phyloP scores from a whole-genome alignment of 495 filamentous ascomycete species.

The Aspergillus olivimuriae region DNA sequence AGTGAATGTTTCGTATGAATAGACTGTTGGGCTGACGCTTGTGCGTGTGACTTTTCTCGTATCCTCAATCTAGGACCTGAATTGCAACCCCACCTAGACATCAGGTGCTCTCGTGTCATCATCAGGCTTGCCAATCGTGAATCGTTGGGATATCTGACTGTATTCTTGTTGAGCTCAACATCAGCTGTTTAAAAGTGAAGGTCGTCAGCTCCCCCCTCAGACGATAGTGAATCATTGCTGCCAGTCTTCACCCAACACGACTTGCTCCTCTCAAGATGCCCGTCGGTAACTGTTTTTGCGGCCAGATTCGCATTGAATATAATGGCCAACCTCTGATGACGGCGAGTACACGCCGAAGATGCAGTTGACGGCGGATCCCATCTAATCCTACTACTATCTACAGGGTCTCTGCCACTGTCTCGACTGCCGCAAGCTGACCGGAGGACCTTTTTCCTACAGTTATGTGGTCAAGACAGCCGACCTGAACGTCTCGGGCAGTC shows the following conservation, averaged over 20 bases:
- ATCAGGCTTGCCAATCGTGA: too few species aligned
- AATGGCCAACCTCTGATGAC: constrained; percentile 17
- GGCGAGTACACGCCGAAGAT: constrained; percentile 14
- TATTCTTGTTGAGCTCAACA: too few species aligned
- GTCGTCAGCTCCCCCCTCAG: too few species aligned
- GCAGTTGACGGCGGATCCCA: neutral
- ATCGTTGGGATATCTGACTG: too few species aligned
- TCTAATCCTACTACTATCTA: constrained; percentile 1
- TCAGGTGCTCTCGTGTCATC: too few species aligned
- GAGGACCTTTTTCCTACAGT: constrained; percentile 16
- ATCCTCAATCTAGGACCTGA: too few species aligned
- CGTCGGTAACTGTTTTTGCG: constrained; percentile 27
- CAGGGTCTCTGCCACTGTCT: constrained; percentile 32
- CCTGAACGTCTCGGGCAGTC: constrained; percentile 22
- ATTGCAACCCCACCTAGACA: too few species aligned
- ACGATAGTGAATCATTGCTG: too few species aligned
- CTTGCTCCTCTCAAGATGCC: constrained; percentile 21
- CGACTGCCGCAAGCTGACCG: constrained; percentile 36
- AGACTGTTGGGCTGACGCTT: too few species aligned
- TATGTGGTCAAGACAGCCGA: constrained; percentile 21
- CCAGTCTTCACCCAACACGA: too few species aligned
- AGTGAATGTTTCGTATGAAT: constrained; percentile 2
- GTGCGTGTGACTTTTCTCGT: too few species aligned
- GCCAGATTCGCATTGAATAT: constrained; percentile 20
- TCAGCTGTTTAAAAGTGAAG: too few species aligned